Evolutionary conservation across 345 rosid species (phyloP).

Genomic region (Hibiscus trionum): DNA sequence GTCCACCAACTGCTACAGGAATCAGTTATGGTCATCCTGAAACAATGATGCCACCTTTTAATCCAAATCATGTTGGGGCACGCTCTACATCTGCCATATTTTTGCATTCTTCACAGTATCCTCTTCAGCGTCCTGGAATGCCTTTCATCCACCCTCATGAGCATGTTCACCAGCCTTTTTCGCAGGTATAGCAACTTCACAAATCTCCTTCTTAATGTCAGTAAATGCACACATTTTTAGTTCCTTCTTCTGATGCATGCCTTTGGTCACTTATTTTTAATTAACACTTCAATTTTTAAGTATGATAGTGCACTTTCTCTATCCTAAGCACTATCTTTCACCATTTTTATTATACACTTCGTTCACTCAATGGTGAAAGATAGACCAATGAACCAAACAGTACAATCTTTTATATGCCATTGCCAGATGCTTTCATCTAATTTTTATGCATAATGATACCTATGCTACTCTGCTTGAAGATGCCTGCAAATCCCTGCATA

Average conservation of each 20-base stretch:
- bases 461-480: background rate
- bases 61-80: conserved; percentile 49
- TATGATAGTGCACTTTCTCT: too few species aligned
- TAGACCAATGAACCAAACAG: background rate
- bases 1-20: conserved; percentile 43
- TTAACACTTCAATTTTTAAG: background rate
- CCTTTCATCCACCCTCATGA: conserved; percentile 52
- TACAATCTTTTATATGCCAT: background rate
- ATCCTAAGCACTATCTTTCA: background rate
- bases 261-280: background rate
- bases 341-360: background rate
- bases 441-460: background rate
- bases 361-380: background rate
- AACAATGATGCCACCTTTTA: conserved; percentile 52
- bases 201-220: background rate
- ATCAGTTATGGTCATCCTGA: conserved; percentile 73
- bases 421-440: background rate
- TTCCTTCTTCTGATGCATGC: background rate
- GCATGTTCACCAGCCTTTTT: conserved; percentile 51
- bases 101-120: conserved; percentile 60
- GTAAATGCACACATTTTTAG: background rate
- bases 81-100: conserved; percentile 44
- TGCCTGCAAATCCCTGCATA: background rate
- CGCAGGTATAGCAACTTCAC: conserved; percentile 42
- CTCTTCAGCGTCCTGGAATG: conserved; percentile 65